Evolutionary conservation across 1,284 basidiomycete genomes (phyloP).

Genomic region (Coniferiporia weirii): DNA sequence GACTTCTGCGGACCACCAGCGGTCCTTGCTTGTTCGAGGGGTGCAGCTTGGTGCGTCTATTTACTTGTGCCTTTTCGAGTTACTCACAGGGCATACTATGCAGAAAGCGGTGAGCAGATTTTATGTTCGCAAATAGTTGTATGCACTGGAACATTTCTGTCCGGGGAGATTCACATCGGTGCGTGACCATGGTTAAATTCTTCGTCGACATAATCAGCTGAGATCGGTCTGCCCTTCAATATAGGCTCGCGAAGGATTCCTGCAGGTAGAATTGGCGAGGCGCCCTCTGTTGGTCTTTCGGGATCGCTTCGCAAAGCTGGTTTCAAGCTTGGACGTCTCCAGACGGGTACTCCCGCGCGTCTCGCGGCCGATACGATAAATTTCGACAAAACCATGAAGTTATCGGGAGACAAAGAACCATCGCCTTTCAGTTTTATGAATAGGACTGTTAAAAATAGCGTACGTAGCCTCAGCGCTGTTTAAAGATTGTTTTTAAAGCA

Average conservation of each 20-base stretch:
- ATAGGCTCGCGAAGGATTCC: constrained; percentile 73
- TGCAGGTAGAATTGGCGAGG: constrained; percentile 77
- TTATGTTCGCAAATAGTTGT: constrained; percentile 78
- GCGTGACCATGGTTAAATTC: constrained; percentile 12
- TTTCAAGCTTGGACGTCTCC: constrained; percentile 76
- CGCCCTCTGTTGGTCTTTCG: constrained; percentile 71
- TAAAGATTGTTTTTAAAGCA: background rate
- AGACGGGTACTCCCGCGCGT: constrained; percentile 87
- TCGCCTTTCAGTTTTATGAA: constrained; percentile 54
- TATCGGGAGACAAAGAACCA: constrained; percentile 57
- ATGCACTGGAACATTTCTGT: constrained; percentile 88
- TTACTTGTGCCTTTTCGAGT: background rate
- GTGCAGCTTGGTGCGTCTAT: constrained; percentile 58
- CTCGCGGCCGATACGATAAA: constrained; percentile 68
- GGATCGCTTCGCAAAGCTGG: constrained; percentile 69
- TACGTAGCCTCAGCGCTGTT: constrained; percentile 28
- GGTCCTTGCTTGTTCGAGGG: constrained; percentile 42
- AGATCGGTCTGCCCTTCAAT: background rate
- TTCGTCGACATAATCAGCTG: background rate
- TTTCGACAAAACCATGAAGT: constrained; percentile 52
- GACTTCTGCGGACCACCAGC: constrained; percentile 26
- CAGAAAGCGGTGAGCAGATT: constrained; percentile 74
- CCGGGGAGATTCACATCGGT: constrained; percentile 88
- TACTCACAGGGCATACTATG: constrained; percentile 3
- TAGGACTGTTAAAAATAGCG: constrained; percentile 36